phyloP scores from a whole-genome alignment of 345 rosid species.

The Turritis glabra region DNA sequence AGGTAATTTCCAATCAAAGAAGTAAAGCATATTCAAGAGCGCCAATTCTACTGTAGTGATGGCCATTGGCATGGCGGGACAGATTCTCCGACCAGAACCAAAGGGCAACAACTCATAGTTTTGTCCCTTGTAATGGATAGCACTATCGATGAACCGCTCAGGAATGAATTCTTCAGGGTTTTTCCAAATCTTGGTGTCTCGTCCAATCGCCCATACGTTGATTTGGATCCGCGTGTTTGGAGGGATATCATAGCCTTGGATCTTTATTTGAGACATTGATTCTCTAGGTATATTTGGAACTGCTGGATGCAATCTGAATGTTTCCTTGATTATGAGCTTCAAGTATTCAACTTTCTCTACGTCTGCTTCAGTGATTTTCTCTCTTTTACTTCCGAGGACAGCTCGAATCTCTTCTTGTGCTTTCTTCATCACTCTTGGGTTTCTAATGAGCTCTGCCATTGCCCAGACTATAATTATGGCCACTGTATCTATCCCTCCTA shows the following conservation, averaged over 20 bases:
- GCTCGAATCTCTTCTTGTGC: constrained; percentile 55
- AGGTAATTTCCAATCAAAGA: constrained; percentile 29
- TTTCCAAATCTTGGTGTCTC: constrained; percentile 48
- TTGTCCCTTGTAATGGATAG: constrained; percentile 47
- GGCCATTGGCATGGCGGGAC: constrained; percentile 41
- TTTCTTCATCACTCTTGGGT: constrained; percentile 57
- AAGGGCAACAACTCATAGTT: constrained; percentile 42
- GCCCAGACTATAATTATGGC: constrained; percentile 59
- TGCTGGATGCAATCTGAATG: constrained; percentile 67
- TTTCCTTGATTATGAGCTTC: constrained; percentile 57
- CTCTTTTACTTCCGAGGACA: constrained; percentile 42
- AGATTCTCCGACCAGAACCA: constrained; percentile 56
- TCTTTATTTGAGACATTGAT: constrained; percentile 43
- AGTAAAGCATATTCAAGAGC: constrained; percentile 24
- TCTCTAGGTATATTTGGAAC: constrained; percentile 45
- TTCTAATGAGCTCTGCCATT: constrained; percentile 59
- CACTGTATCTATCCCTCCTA: constrained; percentile 61
- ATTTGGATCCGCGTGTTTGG: constrained; percentile 45
- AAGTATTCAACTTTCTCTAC: constrained; percentile 59
- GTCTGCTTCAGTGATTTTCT: constrained; percentile 52
- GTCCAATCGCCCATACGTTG: constrained; percentile 51
- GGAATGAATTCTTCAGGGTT: constrained; percentile 50
- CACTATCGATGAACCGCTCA: constrained; percentile 45
- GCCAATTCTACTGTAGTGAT: constrained; percentile 4
- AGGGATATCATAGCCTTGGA: constrained; percentile 49